These are phyloP conservation scores for Sordaria brevicollis DNA, from an alignment of 495 filamentous ascomycete species.

Conservation along the genomic window DNA sequence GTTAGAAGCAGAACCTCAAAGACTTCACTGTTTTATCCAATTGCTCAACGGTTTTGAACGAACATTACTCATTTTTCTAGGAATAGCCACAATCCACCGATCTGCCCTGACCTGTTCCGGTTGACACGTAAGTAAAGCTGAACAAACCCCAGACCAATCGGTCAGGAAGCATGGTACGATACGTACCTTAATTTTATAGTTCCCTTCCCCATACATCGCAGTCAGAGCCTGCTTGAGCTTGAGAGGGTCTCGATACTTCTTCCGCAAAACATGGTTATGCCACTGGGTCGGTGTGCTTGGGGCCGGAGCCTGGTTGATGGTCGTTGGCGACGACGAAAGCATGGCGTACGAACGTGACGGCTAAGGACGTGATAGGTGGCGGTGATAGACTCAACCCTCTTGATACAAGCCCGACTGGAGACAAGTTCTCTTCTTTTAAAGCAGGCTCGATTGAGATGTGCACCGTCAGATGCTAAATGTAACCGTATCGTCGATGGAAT, in stretches of 20 bases:
- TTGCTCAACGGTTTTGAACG: not conserved
- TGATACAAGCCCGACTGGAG: not conserved
- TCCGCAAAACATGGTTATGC: conserved; percentile 1
- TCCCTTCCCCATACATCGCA: not conserved
- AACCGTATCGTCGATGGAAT: not conserved
- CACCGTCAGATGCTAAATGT: not conserved
- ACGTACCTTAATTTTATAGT: conserved; percentile 2
- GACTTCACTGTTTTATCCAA: not conserved
- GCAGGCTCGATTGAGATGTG: not conserved
- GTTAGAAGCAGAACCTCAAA: not conserved
- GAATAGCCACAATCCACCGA: conserved; percentile 1
- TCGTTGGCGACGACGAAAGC: not conserved
- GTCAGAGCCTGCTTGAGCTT: conserved; percentile 1
- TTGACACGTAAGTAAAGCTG: not conserved
- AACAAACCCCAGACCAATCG: not conserved
- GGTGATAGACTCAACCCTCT: not conserved
- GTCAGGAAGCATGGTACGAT: not conserved
- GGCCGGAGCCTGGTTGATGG: not conserved
- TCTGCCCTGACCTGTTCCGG: not conserved
- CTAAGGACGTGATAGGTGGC: not conserved
- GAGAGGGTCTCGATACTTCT: conserved; percentile 3
- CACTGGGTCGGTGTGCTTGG: not conserved
- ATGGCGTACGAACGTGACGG: not conserved
- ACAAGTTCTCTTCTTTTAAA: not conserved
- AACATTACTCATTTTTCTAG: not conserved